phyloP scores from a whole-genome alignment of 1,284 basidiomycete species.

The Trametes pubescens region DNA sequence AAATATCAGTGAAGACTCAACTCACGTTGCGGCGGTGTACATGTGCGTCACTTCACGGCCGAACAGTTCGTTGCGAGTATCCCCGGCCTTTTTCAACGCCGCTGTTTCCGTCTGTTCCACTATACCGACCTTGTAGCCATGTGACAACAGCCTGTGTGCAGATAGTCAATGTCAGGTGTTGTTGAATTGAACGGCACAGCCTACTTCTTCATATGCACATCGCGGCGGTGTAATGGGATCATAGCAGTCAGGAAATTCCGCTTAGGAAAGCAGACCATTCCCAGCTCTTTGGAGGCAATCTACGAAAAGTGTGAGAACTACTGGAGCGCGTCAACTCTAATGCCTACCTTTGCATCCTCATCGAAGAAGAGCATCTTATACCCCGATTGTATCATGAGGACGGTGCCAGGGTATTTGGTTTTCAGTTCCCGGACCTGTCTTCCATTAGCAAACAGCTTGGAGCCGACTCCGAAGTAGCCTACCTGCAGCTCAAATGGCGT shows the following conservation, averaged over 20 bases:
- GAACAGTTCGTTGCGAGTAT: constrained; percentile 86
- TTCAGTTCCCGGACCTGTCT: constrained; percentile 75
- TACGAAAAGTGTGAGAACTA: constrained; percentile 42
- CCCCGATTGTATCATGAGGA: constrained; percentile 89
- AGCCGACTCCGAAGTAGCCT: constrained; percentile 21
- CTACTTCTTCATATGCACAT: constrained; percentile 91
- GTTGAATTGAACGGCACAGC: background rate
- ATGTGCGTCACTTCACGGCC: constrained; percentile 82
- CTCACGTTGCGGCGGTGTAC: constrained; percentile 91
- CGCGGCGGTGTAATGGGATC: constrained; percentile 82
- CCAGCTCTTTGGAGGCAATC: constrained; percentile 83
- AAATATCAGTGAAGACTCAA: constrained; percentile 17
- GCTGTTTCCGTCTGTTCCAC: constrained; percentile 95
- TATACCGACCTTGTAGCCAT: constrained; percentile 91
- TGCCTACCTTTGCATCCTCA: constrained; percentile 81
- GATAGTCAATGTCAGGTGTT: background rate
- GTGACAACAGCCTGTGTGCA: constrained; percentile 74
- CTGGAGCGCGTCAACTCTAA: background rate
- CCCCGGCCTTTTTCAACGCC: constrained; percentile 91
- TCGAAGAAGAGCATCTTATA: constrained; percentile 92
- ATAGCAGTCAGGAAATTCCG: constrained; percentile 87
- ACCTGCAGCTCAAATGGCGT: constrained; percentile 89
- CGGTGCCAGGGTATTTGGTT: constrained; percentile 73
- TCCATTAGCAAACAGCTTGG: constrained; percentile 20
- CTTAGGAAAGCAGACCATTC: constrained; percentile 80